phyloP scores from a whole-genome alignment of 2,329 filamentous ascomycete genomes.

The Atkinsonella texensis region DNA sequence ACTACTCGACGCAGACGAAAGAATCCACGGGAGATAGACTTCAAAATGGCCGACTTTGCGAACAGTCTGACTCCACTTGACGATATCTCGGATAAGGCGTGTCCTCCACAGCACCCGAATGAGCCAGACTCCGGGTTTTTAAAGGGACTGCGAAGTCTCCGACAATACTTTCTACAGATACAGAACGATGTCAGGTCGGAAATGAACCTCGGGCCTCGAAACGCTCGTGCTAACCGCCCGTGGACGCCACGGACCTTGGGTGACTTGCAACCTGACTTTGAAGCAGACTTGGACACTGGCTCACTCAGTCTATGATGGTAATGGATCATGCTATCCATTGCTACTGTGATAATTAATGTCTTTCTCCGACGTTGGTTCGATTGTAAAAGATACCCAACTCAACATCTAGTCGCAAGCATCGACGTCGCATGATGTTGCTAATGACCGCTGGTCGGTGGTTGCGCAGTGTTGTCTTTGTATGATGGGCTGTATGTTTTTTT shows the following conservation, averaged over 20 bases:
- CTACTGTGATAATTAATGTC: neutral
- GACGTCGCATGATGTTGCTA: neutral
- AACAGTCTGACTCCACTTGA: constrained; percentile 92
- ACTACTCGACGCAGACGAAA: constrained; percentile 31
- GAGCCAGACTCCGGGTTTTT: constrained; percentile 84
- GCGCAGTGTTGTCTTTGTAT: neutral
- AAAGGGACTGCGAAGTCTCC: constrained; percentile 66
- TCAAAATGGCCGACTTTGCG: constrained; percentile 97
- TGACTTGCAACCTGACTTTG: constrained; percentile 15
- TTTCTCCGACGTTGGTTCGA: neutral
- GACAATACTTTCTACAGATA: constrained; percentile 77
- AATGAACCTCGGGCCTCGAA: constrained; percentile 32
- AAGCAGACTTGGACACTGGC: constrained; percentile 13
- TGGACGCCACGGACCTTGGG: constrained; percentile 12
- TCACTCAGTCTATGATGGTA: constrained; percentile 2
- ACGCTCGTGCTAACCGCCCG: constrained; percentile 6
- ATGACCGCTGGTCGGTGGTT: neutral
- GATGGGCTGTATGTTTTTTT: neutral
- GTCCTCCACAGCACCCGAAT: constrained; percentile 69
- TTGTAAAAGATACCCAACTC: neutral
- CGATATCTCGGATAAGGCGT: constrained; percentile 46
- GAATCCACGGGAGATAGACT: constrained; percentile 57
- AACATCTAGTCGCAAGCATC: neutral
- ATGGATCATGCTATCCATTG: neutral
- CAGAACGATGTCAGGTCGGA: constrained; percentile 59